Evolutionary conservation across 2,329 filamentous ascomycete genomes (phyloP), one percentile per base, ranked within the genome.

Genomic region (Colletotrichum sp.): DNA sequence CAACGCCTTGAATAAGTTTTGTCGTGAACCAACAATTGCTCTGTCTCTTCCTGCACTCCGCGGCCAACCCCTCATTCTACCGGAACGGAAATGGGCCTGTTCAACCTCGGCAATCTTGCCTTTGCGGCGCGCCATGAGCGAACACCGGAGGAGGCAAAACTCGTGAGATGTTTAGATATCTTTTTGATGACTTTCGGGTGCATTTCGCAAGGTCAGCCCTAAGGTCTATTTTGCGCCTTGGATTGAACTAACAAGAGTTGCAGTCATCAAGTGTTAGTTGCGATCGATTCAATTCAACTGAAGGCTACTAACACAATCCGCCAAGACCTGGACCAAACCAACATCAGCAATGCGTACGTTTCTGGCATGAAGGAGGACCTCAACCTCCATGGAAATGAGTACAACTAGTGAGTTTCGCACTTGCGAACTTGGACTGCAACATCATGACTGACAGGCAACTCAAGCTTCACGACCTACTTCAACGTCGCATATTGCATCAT

Each of bases 291-390:
- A n/a, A 26, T 59, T 28, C 18, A 7, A 26, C 14, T 56, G 36
- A 30, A 8, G n/a, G 71, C 83, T 80, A 34, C 36, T 62, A 13
- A 69, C 34, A 14, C 14, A 21, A 10, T 30, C 16, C 21, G 26
- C 30, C 24, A 66, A 75, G 73, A 72, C 62, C 82, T 85, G 12
- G 84, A 85, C 65, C 82, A 84, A n/a, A 83, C 81, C 18, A 85
- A 85, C 55, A 81, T 85, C 18, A 80, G 65, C 55, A 88, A 88
- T 79, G 87, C 87, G 7, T 88, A 88, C 77, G 86, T 89, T 12
- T 86, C 85, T 14, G 87, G 87, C 5, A 87, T 88, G 83, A 84
- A 84, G 67, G 85, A 88, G 64, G 87, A 89, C 26, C 81, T 89
- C 21, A 86, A 78, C 3, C 83, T 90, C 73, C 85, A 85, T 16